A percentile compares a stretch with the other conserved stretches of the same genome.
Conservation (phyloP, 257 asterid species). For the Linaria vulgaris region DNA sequence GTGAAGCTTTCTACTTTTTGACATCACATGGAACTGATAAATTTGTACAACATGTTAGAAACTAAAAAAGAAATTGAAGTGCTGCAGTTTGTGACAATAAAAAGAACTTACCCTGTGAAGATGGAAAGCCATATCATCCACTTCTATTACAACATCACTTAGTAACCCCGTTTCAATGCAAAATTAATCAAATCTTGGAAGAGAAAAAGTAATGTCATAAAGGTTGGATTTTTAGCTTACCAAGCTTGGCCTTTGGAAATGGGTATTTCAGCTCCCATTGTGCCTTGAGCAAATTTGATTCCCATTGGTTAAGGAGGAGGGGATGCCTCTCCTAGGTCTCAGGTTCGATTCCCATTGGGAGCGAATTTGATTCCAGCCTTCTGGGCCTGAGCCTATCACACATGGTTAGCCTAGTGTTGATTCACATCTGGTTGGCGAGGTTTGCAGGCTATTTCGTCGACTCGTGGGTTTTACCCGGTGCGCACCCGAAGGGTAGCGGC, state of each 20-base stretch:
- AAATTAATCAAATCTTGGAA: constrained; percentile 13
- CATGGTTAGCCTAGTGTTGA: no score
- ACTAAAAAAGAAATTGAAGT: neutral
- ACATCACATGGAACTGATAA: constrained; percentile 87
- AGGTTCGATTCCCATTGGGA: no score
- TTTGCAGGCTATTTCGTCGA: no score
- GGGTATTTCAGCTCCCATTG: constrained; percentile 68
- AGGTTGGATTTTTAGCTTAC: constrained; percentile 33
- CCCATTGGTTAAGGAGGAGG: no score
- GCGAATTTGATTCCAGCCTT: no score
- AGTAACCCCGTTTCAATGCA: constrained; percentile 66
- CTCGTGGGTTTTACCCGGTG: no score
- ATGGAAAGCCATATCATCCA: constrained; percentile 85
- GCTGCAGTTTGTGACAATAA: neutral
- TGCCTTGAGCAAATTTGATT: constrained; percentile 12
- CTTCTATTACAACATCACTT: constrained; percentile 77
- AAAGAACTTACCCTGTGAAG: constrained; percentile 69
- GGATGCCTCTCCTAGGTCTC: no score
- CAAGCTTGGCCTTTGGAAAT: constrained; percentile 92
- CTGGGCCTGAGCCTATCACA: no score
- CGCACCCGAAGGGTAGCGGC: no score
- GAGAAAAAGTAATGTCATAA: neutral
- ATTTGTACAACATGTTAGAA: constrained; percentile 1
- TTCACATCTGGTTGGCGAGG: no score
- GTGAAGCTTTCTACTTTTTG: constrained; percentile 83